A percentile compares a stretch with the other conserved stretches of the same genome.
Evolutionary conservation across 306 rosid species (phyloP).

Genomic region (Rubus parviflorus): DNA sequence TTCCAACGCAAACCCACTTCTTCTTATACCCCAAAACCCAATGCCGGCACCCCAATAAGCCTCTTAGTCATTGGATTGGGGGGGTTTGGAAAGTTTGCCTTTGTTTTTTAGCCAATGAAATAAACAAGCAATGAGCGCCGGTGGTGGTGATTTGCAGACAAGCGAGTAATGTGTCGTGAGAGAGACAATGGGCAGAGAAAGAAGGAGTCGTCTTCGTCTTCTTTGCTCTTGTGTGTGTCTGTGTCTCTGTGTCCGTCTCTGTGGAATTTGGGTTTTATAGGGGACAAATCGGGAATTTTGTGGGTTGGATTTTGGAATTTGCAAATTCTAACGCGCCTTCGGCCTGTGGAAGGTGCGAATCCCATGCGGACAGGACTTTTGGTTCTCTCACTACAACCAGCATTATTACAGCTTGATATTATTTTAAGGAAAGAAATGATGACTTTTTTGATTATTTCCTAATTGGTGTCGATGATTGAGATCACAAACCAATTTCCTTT

Average conservation of each 20-base stretch:
- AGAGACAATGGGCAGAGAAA: not conserved
- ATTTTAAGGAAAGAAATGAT: not conserved
- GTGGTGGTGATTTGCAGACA: not conserved
- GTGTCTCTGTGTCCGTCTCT: not conserved
- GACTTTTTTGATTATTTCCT: not conserved
- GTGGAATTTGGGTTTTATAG: not conserved
- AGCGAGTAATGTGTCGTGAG: not conserved
- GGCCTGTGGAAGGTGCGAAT: not conserved
- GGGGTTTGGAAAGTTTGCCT: not conserved
- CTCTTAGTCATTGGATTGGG: not conserved
- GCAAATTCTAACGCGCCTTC: not conserved
- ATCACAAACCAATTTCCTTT: not conserved
- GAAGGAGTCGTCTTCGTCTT: not conserved
- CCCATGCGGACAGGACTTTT: not conserved
- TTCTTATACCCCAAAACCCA: constrained; percentile 12
- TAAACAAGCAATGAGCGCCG: not conserved
- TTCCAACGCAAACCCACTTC: constrained; percentile 28
- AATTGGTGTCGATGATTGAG: not conserved
- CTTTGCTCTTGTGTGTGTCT: not conserved
- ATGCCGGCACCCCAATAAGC: constrained; percentile 38
- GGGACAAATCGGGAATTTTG: constrained; percentile 27
- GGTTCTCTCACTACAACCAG: too few species aligned
- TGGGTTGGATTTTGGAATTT: not conserved
- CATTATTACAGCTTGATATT: not conserved
- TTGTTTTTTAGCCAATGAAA: not conserved